These are phyloP conservation scores for Priceomyces carsonii DNA, from an alignment of 805 yeast genomes.

Conservation along the genomic window DNA sequence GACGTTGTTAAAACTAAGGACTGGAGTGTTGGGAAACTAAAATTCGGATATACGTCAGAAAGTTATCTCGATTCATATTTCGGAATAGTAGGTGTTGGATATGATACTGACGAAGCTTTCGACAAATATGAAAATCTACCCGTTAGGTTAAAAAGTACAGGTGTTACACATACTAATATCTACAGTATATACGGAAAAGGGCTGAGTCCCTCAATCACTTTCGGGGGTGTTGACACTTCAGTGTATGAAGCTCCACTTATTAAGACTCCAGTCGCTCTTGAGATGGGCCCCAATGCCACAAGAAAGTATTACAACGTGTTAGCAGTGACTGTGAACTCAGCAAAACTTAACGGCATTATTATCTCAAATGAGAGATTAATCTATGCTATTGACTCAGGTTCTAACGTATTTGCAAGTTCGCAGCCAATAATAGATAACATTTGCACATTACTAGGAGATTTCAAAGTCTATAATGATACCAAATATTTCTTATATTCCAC, in stretches of 20 bases:
- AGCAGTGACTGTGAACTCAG: conserved; percentile 13
- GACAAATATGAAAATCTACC: conserved; percentile 16
- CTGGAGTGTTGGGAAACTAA: conserved; percentile 5
- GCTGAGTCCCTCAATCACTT: conserved; percentile 16
- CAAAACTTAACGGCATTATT: conserved; percentile 8
- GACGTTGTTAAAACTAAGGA: conserved; percentile 2
- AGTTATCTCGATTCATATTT: conserved; percentile 8
- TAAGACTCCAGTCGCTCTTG: conserved; percentile 13
- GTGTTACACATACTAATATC: conserved; percentile 9
- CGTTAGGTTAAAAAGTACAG: conserved; percentile 11
- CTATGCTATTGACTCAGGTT: conserved; percentile 19
- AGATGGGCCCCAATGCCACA: conserved; percentile 11
- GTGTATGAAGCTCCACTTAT: conserved; percentile 25
- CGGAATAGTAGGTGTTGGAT: conserved; percentile 20
- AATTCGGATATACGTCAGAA: conserved; percentile 4
- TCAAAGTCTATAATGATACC: conserved; percentile 5
- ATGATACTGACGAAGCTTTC: conserved; percentile 11
- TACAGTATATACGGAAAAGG: conserved; percentile 13
- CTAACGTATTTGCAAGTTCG: conserved; percentile 16
- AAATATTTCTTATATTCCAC: conserved; percentile 8
- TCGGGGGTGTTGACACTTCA: conserved; percentile 34
- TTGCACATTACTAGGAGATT: conserved; percentile 9
- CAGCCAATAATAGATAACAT: conserved; percentile 14
- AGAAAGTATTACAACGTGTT: conserved; percentile 9
- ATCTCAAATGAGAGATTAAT: conserved; percentile 13